Evolutionary conservation across 176 grass and related monocot genomes (phyloP).

Genomic region (Ampelocalamus luodianensis): DNA sequence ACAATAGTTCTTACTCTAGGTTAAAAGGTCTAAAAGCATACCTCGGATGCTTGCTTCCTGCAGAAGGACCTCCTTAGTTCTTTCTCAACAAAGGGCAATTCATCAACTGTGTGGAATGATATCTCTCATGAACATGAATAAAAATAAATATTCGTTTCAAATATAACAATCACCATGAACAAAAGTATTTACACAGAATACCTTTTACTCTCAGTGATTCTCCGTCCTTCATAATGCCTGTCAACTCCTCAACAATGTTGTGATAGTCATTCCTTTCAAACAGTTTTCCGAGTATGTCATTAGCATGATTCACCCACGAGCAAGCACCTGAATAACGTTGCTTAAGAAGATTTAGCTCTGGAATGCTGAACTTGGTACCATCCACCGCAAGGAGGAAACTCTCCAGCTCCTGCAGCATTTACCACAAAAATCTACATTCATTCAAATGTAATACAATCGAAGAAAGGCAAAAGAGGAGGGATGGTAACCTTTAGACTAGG

Average conservation of each 20-base stretch:
- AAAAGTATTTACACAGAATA: conserved; percentile 39
- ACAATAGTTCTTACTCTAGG: conserved; percentile 2
- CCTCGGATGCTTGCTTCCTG: conserved; percentile 81
- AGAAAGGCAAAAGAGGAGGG: conserved; percentile 17
- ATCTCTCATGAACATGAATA: conserved; percentile 25
- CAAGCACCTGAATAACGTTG: conserved; percentile 58
- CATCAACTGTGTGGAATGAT: conserved; percentile 65
- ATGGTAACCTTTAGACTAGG: conserved; percentile 68
- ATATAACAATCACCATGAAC: conserved; percentile 28
- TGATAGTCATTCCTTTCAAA: conserved; percentile 58
- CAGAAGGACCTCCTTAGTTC: conserved; percentile 75
- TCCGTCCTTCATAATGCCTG: conserved; percentile 62
- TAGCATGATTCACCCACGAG: conserved; percentile 67
- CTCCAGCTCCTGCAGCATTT: conserved; percentile 75
- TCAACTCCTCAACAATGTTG: conserved; percentile 69
- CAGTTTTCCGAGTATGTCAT: conserved; percentile 56
- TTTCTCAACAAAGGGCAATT: conserved; percentile 66
- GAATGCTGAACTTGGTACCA: conserved; percentile 70
- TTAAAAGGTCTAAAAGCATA: conserved; percentile 39
- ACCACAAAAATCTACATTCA: conserved; percentile 13
- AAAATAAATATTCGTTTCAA: conserved; percentile 14
- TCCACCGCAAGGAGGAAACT: conserved; percentile 58
- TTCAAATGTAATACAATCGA: conserved; percentile 13
- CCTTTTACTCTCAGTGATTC: conserved; percentile 70
- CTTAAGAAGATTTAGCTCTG: conserved; percentile 73